Evolutionary conservation across 208 protist species (phyloP).

Genomic region (Trypanosomatidae sp.): DNA sequence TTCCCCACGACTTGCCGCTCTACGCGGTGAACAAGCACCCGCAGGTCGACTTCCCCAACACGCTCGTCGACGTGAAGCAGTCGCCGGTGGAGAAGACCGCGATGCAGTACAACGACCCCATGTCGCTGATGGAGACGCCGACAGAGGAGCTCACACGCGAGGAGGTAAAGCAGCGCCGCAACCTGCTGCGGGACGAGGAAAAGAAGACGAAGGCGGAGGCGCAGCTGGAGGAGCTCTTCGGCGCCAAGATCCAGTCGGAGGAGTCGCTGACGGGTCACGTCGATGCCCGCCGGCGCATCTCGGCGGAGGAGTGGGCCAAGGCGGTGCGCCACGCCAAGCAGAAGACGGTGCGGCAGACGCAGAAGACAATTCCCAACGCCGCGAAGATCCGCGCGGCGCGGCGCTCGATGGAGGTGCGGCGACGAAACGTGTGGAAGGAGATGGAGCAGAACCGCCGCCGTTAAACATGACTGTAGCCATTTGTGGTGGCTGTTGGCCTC

Average conservation of each 20-base stretch:
- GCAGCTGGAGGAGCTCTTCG: slow-evolving; percentile 75
- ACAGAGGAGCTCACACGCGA: slow-evolving; percentile 62
- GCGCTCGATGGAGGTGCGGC: slow-evolving; percentile 38
- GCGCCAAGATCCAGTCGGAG: slow-evolving; percentile 34
- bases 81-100: slow-evolving; percentile 84
- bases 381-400: slow-evolving; percentile 56
- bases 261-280: slow-evolving; percentile 34
- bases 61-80: slow-evolving; percentile 59
- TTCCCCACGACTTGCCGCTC: slow-evolving; percentile 78
- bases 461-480: neutral
- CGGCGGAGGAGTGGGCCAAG: slow-evolving; percentile 75
- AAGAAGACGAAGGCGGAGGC: slow-evolving; percentile 62
- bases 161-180: slow-evolving; percentile 47
- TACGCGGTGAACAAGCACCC: slow-evolving; percentile 74
- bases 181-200: slow-evolving; percentile 42
- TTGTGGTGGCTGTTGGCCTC: too few species aligned
- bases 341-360: slow-evolving; percentile 65
- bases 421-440: slow-evolving; percentile 48
- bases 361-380: slow-evolving; percentile 68
- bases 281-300: slow-evolving; percentile 66
- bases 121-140: slow-evolving; percentile 42
- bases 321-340: slow-evolving; percentile 68
- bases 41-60: slow-evolving; percentile 85
- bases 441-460: slow-evolving; percentile 64
- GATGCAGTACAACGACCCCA: slow-evolving; percentile 85